Percentiles rank a stretch among this genome's conserved stretches.
These are phyloP conservation scores for Colletotrichum trifolii DNA, from an alignment of 2,329 filamentous ascomycete species.

Conservation along the genomic window DNA sequence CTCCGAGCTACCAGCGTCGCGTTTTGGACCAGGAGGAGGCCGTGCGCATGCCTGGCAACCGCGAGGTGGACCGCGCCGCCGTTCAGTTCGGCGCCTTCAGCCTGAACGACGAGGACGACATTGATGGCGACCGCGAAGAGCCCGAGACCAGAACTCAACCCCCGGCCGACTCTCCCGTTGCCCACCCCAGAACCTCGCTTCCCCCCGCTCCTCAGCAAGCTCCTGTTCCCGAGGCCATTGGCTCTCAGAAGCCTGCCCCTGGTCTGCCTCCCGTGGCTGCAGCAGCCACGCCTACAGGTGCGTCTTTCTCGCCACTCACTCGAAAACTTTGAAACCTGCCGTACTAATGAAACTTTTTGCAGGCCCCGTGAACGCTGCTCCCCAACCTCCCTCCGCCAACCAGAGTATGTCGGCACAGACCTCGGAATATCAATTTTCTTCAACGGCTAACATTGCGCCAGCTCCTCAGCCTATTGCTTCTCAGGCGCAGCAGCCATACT, in stretches of 20 bases:
- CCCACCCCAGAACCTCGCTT: slow-evolving; percentile 85
- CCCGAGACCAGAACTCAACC: slow-evolving; percentile 94
- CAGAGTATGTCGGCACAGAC: slow-evolving; percentile 50
- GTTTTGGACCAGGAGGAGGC: slow-evolving; percentile 96
- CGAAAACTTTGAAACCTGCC: slow-evolving; percentile 21
- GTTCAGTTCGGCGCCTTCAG: slow-evolving; percentile 98
- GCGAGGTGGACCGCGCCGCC: slow-evolving; percentile 90
- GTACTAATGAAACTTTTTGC: slow-evolving; percentile 22
- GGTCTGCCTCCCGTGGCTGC: slow-evolving; percentile 51
- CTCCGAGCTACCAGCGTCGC: slow-evolving; percentile 84
- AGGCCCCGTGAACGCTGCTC: slow-evolving; percentile 44
- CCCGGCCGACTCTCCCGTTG: slow-evolving; percentile 89
- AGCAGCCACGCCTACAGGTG: slow-evolving; percentile 47
- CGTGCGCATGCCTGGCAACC: slow-evolving; percentile 97
- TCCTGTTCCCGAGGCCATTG: slow-evolving; percentile 65
- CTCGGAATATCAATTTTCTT: slow-evolving; percentile 42
- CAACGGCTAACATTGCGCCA: slow-evolving; percentile 3
- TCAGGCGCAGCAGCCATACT: slow-evolving; percentile 73
- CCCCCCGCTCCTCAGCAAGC: slow-evolving; percentile 75
- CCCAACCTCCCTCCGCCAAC: slow-evolving; percentile 42
- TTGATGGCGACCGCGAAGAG: slow-evolving; percentile 95
- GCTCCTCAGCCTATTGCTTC: slow-evolving; percentile 64
- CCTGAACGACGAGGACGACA: slow-evolving; percentile 85
- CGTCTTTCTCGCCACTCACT: slow-evolving; percentile 39
- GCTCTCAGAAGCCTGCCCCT: slow-evolving; percentile 65